phyloP scores from a whole-genome alignment of 2,329 filamentous ascomycete species.

The Diaporthe velutina region DNA sequence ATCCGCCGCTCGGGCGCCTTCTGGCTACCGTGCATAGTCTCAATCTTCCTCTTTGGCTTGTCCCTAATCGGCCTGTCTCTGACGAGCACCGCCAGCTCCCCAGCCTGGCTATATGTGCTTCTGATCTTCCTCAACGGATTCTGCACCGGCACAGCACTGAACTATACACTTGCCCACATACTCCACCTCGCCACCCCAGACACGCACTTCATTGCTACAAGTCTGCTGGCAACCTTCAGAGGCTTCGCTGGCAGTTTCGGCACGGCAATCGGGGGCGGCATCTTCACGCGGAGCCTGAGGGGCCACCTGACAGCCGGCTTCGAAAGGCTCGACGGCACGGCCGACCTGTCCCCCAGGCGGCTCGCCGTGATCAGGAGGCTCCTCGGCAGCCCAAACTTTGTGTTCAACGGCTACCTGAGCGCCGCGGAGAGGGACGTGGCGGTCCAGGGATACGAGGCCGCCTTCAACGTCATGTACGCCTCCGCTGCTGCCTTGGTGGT shows the following conservation, averaged over 20 bases:
- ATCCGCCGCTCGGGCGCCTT: constrained; percentile 81
- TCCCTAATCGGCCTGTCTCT: constrained; percentile 69
- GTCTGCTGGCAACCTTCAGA: constrained; percentile 82
- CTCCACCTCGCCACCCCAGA: constrained; percentile 77
- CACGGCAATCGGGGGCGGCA: constrained; percentile 81
- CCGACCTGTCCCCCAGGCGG: constrained; percentile 50
- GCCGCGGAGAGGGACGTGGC: constrained; percentile 59
- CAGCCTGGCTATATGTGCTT: constrained; percentile 66
- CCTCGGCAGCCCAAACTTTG: constrained; percentile 64
- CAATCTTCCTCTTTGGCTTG: constrained; percentile 72
- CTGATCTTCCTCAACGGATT: constrained; percentile 79
- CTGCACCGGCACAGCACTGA: constrained; percentile 78
- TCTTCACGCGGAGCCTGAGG: constrained; percentile 75
- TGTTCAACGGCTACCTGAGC: constrained; percentile 58
- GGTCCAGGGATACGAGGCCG: constrained; percentile 60
- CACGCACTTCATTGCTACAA: constrained; percentile 81
- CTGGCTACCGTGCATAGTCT: constrained; percentile 73
- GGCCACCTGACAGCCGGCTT: constrained; percentile 70
- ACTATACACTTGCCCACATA: constrained; percentile 85
- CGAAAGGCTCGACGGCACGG: constrained; percentile 55
- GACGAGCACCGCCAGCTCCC: constrained; percentile 65
- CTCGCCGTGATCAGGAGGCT: constrained; percentile 59
- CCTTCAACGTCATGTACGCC: constrained; percentile 60
- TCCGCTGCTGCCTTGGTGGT: constrained; percentile 59
- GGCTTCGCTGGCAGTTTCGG: constrained; percentile 87